These are phyloP conservation scores for Carex scoparia DNA, from an alignment of 176 grass and related monocot genomes.

Conservation along the genomic window DNA sequence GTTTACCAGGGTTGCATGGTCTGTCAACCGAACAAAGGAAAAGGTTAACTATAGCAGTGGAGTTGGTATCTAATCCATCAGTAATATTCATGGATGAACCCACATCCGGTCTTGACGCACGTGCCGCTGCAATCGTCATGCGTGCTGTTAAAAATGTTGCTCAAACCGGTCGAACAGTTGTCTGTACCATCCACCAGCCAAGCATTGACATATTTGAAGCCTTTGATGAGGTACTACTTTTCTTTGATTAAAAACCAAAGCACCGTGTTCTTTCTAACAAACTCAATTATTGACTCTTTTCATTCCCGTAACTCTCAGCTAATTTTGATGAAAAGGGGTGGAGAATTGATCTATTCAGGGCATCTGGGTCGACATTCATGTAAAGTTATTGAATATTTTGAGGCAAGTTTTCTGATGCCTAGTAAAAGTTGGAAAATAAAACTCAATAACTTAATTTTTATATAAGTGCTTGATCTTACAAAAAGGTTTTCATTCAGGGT, in stretches of 20 bases:
- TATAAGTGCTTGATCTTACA: neutral
- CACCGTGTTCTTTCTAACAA: neutral
- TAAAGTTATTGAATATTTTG: constrained; percentile 70
- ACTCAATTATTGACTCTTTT: constrained; percentile 9
- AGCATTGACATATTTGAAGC: constrained; percentile 76
- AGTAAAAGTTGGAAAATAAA: neutral
- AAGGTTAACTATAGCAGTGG: constrained; percentile 60
- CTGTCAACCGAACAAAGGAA: constrained; percentile 66
- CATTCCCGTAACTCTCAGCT: constrained; percentile 33
- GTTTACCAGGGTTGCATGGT: constrained; percentile 46
- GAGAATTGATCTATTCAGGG: constrained; percentile 74
- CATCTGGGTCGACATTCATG: constrained; percentile 52
- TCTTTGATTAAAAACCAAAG: neutral
- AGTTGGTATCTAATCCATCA: constrained; percentile 74
- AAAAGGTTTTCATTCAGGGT: constrained; percentile 32
- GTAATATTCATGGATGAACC: constrained; percentile 85
- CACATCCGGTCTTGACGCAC: constrained; percentile 64
- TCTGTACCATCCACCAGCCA: constrained; percentile 80
- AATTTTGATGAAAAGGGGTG: constrained; percentile 83
- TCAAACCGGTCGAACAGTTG: constrained; percentile 70
- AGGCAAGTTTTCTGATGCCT: constrained; percentile 35
- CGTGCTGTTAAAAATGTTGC: constrained; percentile 59
- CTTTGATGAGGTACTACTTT: constrained; percentile 59
- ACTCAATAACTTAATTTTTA: neutral
- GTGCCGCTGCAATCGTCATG: constrained; percentile 68